phyloP scores from a whole-genome alignment of 2,329 filamentous ascomycete species.

The Clarireedia paspali region DNA sequence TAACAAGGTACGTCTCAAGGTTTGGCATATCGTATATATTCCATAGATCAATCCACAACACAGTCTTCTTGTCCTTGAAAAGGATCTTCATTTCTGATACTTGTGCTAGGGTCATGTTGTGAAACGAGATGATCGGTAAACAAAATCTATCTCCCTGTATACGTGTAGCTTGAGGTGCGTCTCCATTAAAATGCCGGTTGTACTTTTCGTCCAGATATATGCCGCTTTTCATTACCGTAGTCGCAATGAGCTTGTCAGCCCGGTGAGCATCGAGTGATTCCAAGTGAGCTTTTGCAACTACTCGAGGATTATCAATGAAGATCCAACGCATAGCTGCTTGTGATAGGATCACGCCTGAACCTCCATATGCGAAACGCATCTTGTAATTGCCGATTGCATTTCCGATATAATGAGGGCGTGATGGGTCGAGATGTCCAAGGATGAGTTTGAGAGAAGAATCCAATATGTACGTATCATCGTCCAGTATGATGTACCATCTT shows the following conservation, averaged over 20 bases:
- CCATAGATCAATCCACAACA: constrained; percentile 26
- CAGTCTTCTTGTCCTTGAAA: neutral
- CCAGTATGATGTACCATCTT: constrained; percentile 51
- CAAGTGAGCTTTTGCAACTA: constrained; percentile 38
- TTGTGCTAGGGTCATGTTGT: constrained; percentile 6
- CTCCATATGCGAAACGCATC: constrained; percentile 48
- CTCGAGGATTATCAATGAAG: constrained; percentile 34
- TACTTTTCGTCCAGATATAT: constrained; percentile 49
- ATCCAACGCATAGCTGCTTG: constrained; percentile 35
- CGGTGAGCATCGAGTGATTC: constrained; percentile 44
- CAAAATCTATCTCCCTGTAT: constrained; percentile 45
- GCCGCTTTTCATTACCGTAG: constrained; percentile 44
- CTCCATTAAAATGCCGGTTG: constrained; percentile 48
- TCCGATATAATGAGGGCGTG: constrained; percentile 43
- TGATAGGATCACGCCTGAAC: constrained; percentile 46
- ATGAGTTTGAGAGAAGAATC: constrained; percentile 40
- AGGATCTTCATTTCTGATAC: neutral
- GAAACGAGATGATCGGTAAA: constrained; percentile 7
- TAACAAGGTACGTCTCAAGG: constrained; percentile 32
- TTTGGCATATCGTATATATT: constrained; percentile 24
- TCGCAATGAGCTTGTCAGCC: constrained; percentile 48
- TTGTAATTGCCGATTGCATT: constrained; percentile 51
- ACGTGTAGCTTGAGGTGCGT: constrained; percentile 40
- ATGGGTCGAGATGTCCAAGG: constrained; percentile 41
- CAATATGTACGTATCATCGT: constrained; percentile 51